phyloP scores from a whole-genome alignment of 2,329 filamentous ascomycete species.

The Lasiodiplodia theobromae region DNA sequence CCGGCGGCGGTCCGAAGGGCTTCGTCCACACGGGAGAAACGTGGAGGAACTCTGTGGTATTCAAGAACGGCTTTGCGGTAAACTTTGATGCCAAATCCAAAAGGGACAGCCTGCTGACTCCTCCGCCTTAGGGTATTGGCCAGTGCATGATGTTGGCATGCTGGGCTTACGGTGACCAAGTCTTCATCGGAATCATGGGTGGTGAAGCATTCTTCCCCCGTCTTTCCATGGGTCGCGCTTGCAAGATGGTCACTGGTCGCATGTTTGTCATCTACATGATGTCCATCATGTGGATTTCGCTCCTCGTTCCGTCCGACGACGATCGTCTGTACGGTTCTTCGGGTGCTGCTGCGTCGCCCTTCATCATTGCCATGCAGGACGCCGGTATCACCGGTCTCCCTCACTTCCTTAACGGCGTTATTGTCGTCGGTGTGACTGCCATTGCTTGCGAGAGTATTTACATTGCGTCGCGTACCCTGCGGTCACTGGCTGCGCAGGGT shows the following conservation, averaged over 20 bases:
- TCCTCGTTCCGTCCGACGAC: conserved; percentile 31
- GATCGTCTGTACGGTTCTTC: conserved; percentile 35
- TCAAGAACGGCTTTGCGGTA: conserved; percentile 47
- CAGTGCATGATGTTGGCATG: conserved; percentile 27
- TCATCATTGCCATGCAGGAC: conserved; percentile 42
- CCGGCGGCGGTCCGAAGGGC: conserved; percentile 46
- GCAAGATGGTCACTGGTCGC: conserved; percentile 48
- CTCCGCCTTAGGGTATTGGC: conserved; percentile 12
- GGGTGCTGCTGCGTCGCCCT: conserved; percentile 41
- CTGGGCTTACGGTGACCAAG: conserved; percentile 40
- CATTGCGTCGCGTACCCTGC: conserved; percentile 42
- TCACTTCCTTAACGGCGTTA: conserved; percentile 42
- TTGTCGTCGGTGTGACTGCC: conserved; percentile 43
- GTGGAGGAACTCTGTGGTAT: conserved; percentile 46
- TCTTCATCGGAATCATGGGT: conserved; percentile 50
- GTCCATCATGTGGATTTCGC: conserved; percentile 38
- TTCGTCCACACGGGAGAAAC: conserved; percentile 42
- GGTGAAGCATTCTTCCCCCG: conserved; percentile 50
- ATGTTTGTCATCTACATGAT: conserved; percentile 49
- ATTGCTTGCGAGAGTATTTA: conserved; percentile 45
- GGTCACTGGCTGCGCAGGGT: conserved; percentile 39
- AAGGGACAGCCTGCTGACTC: not conserved
- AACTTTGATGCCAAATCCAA: not conserved
- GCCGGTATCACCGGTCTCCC: conserved; percentile 41
- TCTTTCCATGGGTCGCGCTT: conserved; percentile 49